phyloP scores from a whole-genome alignment of 768 basidiomycete genomes.

The Sarcomyxa edulis region DNA sequence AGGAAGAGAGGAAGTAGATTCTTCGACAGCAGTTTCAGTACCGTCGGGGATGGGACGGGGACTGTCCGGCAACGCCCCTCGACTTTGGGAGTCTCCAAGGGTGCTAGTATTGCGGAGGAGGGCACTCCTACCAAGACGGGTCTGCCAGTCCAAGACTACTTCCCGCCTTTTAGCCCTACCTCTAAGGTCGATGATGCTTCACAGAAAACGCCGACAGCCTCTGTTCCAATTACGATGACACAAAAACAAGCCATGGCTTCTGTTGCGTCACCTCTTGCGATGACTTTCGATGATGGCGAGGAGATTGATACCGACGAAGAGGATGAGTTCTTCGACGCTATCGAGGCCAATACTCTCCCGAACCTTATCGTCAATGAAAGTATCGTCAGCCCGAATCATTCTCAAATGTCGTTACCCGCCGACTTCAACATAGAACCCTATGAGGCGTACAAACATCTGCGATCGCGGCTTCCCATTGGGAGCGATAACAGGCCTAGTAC shows the following conservation, averaged over 20 bases:
- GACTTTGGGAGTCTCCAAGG: too few relatives aligned
- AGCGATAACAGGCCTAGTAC: conserved; percentile 80
- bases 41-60: conserved; percentile 13
- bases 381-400: conserved; percentile 43
- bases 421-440: conserved; percentile 37
- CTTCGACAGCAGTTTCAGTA: conserved; percentile 38
- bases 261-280: too few relatives aligned
- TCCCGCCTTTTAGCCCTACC: too few relatives aligned
- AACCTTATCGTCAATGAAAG: conserved; percentile 67
- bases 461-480: conserved; percentile 54
- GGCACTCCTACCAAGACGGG: too few relatives aligned
- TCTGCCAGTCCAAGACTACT: too few relatives aligned
- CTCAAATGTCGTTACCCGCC: conserved; percentile 16
- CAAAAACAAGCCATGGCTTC: background rate
- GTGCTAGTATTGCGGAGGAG: too few relatives aligned
- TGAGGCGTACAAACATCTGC: conserved; percentile 60
- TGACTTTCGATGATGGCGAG: conserved; percentile 19
- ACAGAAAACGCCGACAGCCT: too few relatives aligned
- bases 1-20: conserved; percentile 55
- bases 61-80: conserved; percentile 1
- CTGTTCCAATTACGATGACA: background rate
- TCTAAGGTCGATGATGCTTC: too few relatives aligned
- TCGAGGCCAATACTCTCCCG: conserved; percentile 76
- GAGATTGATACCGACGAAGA: conserved; percentile 69
- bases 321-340: conserved; percentile 98